Percentiles rank a stretch among this genome's conserved stretches.
Evolutionary conservation across 2,329 filamentous ascomycete species (phyloP).

Genomic region (Decorospora gaudefroyi): DNA sequence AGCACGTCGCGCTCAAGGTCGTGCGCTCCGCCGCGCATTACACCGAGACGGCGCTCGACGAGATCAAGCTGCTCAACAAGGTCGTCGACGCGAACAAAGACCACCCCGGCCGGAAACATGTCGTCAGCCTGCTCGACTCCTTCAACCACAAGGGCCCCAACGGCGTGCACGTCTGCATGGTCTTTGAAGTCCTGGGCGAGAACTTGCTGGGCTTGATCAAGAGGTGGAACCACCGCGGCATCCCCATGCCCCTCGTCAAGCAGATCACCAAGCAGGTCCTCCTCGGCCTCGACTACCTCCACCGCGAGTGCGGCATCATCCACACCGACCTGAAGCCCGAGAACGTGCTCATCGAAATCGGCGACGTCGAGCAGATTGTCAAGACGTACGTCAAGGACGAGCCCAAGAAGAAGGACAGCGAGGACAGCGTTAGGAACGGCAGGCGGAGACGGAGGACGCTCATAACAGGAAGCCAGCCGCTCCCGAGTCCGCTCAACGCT

Average conservation of each 20-base stretch:
- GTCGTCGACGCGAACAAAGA: constrained; percentile 94
- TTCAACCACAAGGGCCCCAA: constrained; percentile 98
- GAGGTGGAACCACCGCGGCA: constrained; percentile 96
- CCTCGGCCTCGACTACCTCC: constrained; percentile 91
- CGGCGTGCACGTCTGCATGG: constrained; percentile 97
- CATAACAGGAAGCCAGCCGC: constrained; percentile 94
- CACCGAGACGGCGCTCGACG: constrained; percentile 97
- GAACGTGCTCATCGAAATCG: constrained; percentile 98
- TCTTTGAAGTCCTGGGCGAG: constrained; percentile 96
- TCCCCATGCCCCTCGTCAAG: constrained; percentile 94
- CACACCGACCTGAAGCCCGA: constrained; percentile 98
- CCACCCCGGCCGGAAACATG: constrained; percentile 91
- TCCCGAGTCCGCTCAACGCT: constrained; percentile 92
- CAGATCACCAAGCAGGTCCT: constrained; percentile 99
- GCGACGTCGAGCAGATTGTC: constrained; percentile 97
- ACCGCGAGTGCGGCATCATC: constrained; percentile 97
- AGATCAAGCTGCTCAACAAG: constrained; percentile 97
- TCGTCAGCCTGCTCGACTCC: constrained; percentile 92
- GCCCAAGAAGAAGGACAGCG: constrained; percentile 65
- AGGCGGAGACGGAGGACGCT: constrained; percentile 86
- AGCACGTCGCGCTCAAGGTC: constrained; percentile 97
- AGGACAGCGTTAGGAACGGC: constrained; percentile 91
- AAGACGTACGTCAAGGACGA: constrained; percentile 93
- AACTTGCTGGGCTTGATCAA: constrained; percentile 95
- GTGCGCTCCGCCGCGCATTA: constrained; percentile 98